Conservation (phyloP, 177 flowering plant genomes). For the Tripterygium wilfordii region DNA sequence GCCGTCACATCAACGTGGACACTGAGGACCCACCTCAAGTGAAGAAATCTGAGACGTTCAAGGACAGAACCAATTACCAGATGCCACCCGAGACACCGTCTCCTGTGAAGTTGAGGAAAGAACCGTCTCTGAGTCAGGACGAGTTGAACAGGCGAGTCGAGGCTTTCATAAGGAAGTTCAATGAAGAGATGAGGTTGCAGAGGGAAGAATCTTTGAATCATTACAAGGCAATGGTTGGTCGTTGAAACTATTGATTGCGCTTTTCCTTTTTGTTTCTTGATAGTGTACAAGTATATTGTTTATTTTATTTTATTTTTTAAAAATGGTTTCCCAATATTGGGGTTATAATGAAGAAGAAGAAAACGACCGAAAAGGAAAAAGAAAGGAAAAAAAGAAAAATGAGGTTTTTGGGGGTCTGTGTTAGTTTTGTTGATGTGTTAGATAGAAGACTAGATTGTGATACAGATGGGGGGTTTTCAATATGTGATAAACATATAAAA, state of each 20-base stretch:
- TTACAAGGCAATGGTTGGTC: constrained; percentile 53
- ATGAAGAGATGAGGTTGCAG: constrained; percentile 75
- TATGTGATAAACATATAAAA: no score
- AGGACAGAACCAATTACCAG: constrained; percentile 31
- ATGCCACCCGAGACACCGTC: constrained; percentile 18
- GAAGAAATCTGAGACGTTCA: constrained; percentile 64
- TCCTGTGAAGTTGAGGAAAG: constrained; percentile 34
- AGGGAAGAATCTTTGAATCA: constrained; percentile 63
- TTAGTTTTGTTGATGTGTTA: no score
- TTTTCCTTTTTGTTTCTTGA: no score
- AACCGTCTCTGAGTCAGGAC: constrained; percentile 64
- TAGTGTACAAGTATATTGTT: no score
- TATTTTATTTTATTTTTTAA: no score
- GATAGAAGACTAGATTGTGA: no score
- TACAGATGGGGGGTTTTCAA: no score
- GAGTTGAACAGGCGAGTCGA: constrained; percentile 89
- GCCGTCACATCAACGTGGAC: constrained; percentile 11
- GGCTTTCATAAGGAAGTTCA: constrained; percentile 75
- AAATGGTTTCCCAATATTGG: no score
- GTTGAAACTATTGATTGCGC: constrained; percentile 26
- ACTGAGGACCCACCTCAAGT: constrained; percentile 10
- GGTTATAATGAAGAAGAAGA: no score
- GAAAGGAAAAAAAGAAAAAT: no score
- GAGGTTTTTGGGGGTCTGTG: no score
- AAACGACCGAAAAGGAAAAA: no score